Percentiles rank a stretch among this genome's conserved stretches.
Evolutionary conservation across 352 stramenopile species (phyloP).

Genomic region (Paralagenidium karlingii): DNA sequence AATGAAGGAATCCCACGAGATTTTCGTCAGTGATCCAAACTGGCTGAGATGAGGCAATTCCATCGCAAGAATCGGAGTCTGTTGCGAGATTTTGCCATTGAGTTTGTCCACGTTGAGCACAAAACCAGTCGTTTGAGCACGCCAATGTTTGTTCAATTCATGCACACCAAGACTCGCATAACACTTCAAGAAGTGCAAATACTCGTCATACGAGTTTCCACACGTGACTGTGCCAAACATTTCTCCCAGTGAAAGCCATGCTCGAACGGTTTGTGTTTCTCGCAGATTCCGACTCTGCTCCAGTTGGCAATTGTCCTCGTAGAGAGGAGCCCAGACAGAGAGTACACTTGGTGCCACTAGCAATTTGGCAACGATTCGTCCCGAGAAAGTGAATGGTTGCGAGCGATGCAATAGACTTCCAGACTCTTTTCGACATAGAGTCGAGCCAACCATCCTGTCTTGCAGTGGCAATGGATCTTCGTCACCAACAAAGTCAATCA

Average conservation of each 20-base stretch:
- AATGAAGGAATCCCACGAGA: too few species aligned
- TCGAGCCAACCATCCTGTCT: too few species aligned
- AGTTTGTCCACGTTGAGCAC: conserved; percentile 60
- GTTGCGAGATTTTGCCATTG: conserved; percentile 24
- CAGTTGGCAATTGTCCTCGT: conserved; percentile 3
- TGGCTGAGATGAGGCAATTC: conserved; percentile 22
- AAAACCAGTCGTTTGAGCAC: conserved; percentile 19
- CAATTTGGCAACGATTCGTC: conserved; percentile 35
- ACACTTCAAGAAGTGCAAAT: too few species aligned
- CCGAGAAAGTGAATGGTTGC: too few species aligned
- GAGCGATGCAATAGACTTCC: too few species aligned
- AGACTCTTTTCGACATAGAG: too few species aligned
- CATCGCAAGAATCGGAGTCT: conserved; percentile 21
- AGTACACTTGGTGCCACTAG: conserved; percentile 46
- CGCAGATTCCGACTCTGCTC: background rate
- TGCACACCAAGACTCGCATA: conserved; percentile 18
- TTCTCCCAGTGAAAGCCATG: conserved; percentile 47
- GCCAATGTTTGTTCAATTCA: conserved; percentile 29
- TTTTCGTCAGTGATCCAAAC: conserved; percentile 15
- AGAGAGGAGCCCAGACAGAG: conserved; percentile 31
- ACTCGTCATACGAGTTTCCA: too few species aligned
- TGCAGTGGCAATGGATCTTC: too few species aligned
- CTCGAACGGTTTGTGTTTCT: conserved; percentile 8
- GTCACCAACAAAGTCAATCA: conserved; percentile 14
- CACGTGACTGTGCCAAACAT: conserved; percentile 41